Evolutionary conservation across 2,329 filamentous ascomycete genomes (phyloP).

Genomic region (Sporothrix phasma): DNA sequence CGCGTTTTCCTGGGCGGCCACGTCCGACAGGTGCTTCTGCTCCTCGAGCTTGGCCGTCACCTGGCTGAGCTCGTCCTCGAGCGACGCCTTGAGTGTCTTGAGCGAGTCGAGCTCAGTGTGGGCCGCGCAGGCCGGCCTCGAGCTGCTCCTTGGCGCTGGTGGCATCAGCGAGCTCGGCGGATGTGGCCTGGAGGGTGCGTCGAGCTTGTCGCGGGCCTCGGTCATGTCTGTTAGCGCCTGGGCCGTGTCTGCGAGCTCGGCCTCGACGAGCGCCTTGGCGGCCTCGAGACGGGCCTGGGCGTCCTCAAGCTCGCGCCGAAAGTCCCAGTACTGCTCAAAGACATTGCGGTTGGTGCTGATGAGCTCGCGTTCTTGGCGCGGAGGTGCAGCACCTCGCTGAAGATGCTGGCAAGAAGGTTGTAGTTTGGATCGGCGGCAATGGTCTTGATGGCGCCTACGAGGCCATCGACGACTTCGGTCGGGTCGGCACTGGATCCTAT

Average conservation of each 20-base stretch:
- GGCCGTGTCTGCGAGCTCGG: constrained; percentile 20
- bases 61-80: constrained; percentile 10
- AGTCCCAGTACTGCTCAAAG: constrained; percentile 28
- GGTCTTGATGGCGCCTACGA: constrained; percentile 27
- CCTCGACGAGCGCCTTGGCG: constrained; percentile 23
- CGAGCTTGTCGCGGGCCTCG: constrained; percentile 13
- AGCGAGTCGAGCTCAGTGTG: constrained; percentile 18
- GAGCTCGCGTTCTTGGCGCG: constrained; percentile 26
- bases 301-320: constrained; percentile 26
- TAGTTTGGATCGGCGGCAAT: constrained; percentile 28
- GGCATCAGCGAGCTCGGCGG: constrained; percentile 20
- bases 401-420: constrained; percentile 27
- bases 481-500: constrained; percentile 9
- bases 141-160: constrained; percentile 3
- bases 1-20: constrained; percentile 17
- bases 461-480: constrained; percentile 23
- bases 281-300: constrained; percentile 21
- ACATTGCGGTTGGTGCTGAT: constrained; percentile 25
- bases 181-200: constrained; percentile 20
- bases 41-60: constrained; percentile 12
- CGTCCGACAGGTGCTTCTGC: constrained; percentile 11
- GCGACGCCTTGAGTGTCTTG: neutral
- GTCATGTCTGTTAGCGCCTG: constrained; percentile 20
- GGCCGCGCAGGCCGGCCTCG: constrained; percentile 17
- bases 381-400: constrained; percentile 26